Percentiles rank a stretch among this genome's conserved stretches.
These are phyloP conservation scores for Mortierella hygrophila DNA, from an alignment of 192 early-diverging fungal genomes.

Conservation along the genomic window DNA sequence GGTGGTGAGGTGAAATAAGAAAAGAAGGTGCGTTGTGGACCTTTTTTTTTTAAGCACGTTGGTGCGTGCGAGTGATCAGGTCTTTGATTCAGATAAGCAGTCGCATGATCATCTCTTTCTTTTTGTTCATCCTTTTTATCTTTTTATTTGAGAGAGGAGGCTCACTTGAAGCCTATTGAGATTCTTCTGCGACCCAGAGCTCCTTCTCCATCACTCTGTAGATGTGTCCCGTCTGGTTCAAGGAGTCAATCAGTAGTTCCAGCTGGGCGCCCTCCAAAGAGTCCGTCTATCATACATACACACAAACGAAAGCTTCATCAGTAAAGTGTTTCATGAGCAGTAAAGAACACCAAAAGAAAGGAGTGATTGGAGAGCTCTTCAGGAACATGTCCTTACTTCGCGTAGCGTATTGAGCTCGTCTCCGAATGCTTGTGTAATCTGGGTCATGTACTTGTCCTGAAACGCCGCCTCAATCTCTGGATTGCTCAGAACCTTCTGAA, in stretches of 20 bases:
- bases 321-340: not conserved
- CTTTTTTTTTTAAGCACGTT: not conserved
- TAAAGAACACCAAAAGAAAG: not conserved
- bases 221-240: constrained; percentile 54
- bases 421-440: constrained; percentile 52
- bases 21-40: not conserved
- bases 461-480: constrained; percentile 54
- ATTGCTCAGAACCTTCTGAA: constrained; percentile 40
- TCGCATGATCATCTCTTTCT: not conserved
- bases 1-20: not conserved
- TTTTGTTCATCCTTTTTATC: not conserved
- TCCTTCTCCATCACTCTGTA: constrained; percentile 45
- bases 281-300: constrained; percentile 24
- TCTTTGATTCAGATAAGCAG: not conserved
- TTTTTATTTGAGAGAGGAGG: not conserved
- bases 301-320: not conserved
- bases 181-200: constrained; percentile 41
- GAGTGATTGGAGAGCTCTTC: not conserved
- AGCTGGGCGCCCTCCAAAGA: constrained; percentile 40
- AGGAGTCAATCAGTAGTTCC: constrained; percentile 53
- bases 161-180: not conserved
- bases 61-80: constrained; percentile 2
- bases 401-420: constrained; percentile 49
- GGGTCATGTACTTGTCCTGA: constrained; percentile 46
- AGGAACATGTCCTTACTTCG: constrained; percentile 23